phyloP scores from a whole-genome alignment of 129 eudicot genomes.

The Silybum marianum region DNA sequence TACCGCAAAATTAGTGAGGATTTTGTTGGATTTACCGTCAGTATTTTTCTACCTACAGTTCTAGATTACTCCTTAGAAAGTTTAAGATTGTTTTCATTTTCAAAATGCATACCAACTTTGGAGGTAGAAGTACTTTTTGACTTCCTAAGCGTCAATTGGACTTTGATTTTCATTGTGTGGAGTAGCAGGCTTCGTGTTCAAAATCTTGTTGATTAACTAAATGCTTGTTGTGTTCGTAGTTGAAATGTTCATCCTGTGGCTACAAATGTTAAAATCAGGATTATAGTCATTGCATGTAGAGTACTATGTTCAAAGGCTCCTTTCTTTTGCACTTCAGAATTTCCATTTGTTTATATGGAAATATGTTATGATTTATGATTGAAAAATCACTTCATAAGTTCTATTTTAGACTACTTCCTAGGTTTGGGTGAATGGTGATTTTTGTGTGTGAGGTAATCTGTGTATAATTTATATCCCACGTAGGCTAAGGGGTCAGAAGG shows the following conservation, averaged over 20 bases:
- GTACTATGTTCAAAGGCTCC: not conserved
- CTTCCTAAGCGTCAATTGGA: not conserved
- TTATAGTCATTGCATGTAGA: not conserved
- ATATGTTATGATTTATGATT: not conserved
- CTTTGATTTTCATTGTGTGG: not conserved
- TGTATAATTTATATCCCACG: not conserved
- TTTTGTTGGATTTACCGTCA: not conserved
- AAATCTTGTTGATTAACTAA: not conserved
- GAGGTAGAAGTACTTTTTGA: not conserved
- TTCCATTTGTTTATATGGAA: not conserved
- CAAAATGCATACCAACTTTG: not conserved
- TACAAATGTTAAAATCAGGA: not conserved
- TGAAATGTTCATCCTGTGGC: not conserved
- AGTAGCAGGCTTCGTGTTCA: conserved; percentile 1
- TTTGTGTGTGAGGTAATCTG: not conserved
- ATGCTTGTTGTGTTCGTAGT: not conserved
- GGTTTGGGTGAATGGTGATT: not conserved
- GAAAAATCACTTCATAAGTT: not conserved
- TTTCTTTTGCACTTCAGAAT: not conserved
- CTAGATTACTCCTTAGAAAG: not conserved
- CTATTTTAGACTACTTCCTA: not conserved
- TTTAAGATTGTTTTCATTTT: not conserved
- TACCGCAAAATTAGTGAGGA: not conserved
- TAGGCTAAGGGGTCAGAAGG: not conserved
- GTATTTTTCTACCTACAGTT: not conserved